These are phyloP conservation scores for Aquanectria penicillioides DNA, from an alignment of 2,329 filamentous ascomycete species.

Conservation along the genomic window DNA sequence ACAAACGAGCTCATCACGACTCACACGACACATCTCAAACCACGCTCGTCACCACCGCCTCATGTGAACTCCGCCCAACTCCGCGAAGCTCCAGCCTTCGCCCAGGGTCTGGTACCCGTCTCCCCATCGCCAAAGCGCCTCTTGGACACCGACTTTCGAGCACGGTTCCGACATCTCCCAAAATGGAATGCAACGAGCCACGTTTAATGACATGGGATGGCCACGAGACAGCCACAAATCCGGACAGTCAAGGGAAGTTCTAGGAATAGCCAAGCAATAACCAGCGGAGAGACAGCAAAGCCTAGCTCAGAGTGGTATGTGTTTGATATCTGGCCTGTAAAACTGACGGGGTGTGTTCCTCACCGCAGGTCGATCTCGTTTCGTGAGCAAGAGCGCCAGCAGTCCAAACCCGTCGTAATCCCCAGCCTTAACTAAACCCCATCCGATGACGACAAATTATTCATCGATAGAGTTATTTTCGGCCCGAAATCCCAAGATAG, in stretches of 20 bases:
- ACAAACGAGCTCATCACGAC: neutral
- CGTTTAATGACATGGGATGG: slow-evolving; percentile 14
- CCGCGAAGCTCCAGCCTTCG: slow-evolving; percentile 8
- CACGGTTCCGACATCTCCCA: slow-evolving; percentile 12
- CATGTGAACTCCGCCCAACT: slow-evolving; percentile 12
- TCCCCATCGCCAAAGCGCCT: slow-evolving; percentile 22
- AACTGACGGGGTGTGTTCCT: slow-evolving; percentile 31
- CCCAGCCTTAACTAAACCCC: slow-evolving; percentile 15
- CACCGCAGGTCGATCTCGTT: slow-evolving; percentile 14
- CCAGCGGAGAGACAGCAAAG: neutral
- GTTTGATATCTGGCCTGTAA: slow-evolving; percentile 16
- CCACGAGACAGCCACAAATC: neutral
- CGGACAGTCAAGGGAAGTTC: neutral
- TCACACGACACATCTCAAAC: slow-evolving; percentile 8
- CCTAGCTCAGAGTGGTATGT: slow-evolving; percentile 31
- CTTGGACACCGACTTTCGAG: slow-evolving; percentile 37
- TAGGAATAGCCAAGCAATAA: neutral
- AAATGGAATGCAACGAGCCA: slow-evolving; percentile 21
- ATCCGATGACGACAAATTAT: slow-evolving; percentile 15
- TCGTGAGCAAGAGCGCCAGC: slow-evolving; percentile 6
- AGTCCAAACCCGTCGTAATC: slow-evolving; percentile 24
- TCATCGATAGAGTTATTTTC: slow-evolving; percentile 20
- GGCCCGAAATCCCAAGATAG: slow-evolving; percentile 20
- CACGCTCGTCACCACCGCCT: neutral
- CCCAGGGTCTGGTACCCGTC: slow-evolving; percentile 22